Evolutionary conservation across 345 rosid genomes (phyloP).

Genomic region (Boechera divaricarpa): DNA sequence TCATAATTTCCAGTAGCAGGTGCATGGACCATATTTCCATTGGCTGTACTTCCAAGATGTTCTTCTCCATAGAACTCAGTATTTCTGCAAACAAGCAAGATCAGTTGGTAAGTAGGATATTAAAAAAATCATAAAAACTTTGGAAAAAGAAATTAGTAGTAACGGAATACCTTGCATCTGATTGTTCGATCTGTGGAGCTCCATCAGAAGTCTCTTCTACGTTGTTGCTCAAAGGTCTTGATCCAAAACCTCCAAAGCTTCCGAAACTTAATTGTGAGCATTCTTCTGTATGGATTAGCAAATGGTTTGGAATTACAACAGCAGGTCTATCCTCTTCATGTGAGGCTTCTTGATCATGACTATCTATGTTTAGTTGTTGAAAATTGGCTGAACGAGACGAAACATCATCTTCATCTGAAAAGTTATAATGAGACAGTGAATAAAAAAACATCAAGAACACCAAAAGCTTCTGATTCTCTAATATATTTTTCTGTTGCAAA

Average conservation of each 20-base stretch:
- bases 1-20: slow-evolving; percentile 63
- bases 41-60: slow-evolving; percentile 60
- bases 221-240: slow-evolving; percentile 61
- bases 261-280: slow-evolving; percentile 97
- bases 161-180: slow-evolving; percentile 67
- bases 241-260: slow-evolving; percentile 77
- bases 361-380: slow-evolving; percentile 62
- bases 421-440: slow-evolving; percentile 16
- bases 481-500: background rate
- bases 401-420: slow-evolving; percentile 70
- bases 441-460: slow-evolving; percentile 18
- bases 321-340: slow-evolving; percentile 74
- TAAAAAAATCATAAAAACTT: background rate
- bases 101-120: slow-evolving; percentile 5
- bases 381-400: slow-evolving; percentile 59
- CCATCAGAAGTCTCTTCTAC: slow-evolving; percentile 67
- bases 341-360: slow-evolving; percentile 54
- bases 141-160: background rate
- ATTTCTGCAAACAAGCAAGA: slow-evolving; percentile 58
- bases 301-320: slow-evolving; percentile 92
- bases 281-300: slow-evolving; percentile 78
- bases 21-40: slow-evolving; percentile 61
- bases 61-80: slow-evolving; percentile 77
- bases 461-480: background rate
- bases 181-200: slow-evolving; percentile 53